Conservation (phyloP, 768 basidiomycete genomes). For the Basidioascus undulatus region DNA sequence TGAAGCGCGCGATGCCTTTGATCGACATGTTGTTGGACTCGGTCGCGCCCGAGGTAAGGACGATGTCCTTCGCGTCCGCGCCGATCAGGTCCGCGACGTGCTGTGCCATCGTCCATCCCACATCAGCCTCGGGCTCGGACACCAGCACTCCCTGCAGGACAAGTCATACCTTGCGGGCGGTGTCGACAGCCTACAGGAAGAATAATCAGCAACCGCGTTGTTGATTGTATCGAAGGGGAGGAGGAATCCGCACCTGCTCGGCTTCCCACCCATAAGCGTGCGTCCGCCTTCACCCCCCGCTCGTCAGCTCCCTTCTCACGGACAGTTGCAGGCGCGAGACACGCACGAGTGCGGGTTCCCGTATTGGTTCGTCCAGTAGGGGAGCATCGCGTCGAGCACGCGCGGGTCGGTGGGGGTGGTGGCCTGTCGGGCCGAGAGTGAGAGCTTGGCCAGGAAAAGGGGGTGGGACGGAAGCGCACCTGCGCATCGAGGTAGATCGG, state of each 20-base stretch:
- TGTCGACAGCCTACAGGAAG: conserved; percentile 77
- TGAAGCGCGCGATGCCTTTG: conserved; percentile 83
- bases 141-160: too few relatives aligned
- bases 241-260: too few relatives aligned
- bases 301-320: too few relatives aligned
- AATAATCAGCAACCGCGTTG: too few relatives aligned
- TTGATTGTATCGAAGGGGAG: too few relatives aligned
- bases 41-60: conserved; percentile 94
- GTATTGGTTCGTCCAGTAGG: conserved; percentile 79
- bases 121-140: not conserved
- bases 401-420: conserved; percentile 95
- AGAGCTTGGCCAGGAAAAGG: not conserved
- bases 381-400: conserved; percentile 89
- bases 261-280: conserved; percentile 99
- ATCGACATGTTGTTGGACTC: conserved; percentile 95
- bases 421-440: conserved; percentile 28
- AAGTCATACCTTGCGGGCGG: conserved; percentile 64
- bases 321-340: too few relatives aligned
- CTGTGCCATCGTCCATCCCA: conserved; percentile 25
- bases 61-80: conserved; percentile 79
- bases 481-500: conserved; percentile 98
- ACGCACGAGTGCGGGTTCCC: conserved; percentile 98
- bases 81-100: conserved; percentile 79
- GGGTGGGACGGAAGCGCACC: conserved; percentile 23
- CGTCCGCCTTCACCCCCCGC: too few relatives aligned